Conservation (phyloP, 1,284 basidiomycete species). For the Pholiota adiposa region DNA sequence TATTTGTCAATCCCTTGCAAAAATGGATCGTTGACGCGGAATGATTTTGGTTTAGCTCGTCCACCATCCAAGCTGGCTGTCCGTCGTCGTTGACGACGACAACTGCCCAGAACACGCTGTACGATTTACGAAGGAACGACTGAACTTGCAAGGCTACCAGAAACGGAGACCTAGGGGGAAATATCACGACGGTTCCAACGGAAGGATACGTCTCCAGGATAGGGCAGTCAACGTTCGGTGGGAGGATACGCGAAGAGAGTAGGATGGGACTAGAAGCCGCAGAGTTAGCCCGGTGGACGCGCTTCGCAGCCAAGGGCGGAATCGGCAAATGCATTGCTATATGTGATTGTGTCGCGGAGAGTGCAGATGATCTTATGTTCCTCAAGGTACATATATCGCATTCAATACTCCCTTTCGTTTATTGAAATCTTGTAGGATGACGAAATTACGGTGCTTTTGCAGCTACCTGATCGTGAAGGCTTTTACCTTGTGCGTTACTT, state of each 20-base stretch:
- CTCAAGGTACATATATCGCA: conserved; percentile 58
- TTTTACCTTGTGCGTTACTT: conserved; percentile 66
- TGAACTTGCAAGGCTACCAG: too few species aligned
- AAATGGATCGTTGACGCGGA: too few species aligned
- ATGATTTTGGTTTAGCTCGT: too few species aligned
- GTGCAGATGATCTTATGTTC: conserved; percentile 86
- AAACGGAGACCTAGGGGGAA: too few species aligned
- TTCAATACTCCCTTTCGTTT: conserved; percentile 2
- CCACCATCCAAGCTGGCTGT: too few species aligned
- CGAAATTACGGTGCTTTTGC: conserved; percentile 81
- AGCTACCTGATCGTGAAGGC: conserved; percentile 58
- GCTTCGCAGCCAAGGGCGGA: conserved; percentile 81
- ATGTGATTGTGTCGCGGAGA: conserved; percentile 79
- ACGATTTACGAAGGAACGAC: too few species aligned
- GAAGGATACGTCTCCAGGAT: too few species aligned
- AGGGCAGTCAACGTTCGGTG: too few species aligned
- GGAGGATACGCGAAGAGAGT: background rate
- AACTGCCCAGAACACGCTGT: too few species aligned
- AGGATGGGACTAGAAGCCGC: conserved; percentile 57
- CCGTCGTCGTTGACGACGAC: too few species aligned
- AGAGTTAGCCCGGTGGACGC: conserved; percentile 78
- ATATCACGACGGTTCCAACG: too few species aligned
- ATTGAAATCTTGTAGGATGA: conserved; percentile 64
- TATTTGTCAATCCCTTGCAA: too few species aligned
- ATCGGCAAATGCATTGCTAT: conserved; percentile 77